A percentile compares a stretch with the other conserved stretches of the same genome.
Conservation (phyloP, 352 stramenopile genomes). For the Phytophthora ramorum region DNA sequence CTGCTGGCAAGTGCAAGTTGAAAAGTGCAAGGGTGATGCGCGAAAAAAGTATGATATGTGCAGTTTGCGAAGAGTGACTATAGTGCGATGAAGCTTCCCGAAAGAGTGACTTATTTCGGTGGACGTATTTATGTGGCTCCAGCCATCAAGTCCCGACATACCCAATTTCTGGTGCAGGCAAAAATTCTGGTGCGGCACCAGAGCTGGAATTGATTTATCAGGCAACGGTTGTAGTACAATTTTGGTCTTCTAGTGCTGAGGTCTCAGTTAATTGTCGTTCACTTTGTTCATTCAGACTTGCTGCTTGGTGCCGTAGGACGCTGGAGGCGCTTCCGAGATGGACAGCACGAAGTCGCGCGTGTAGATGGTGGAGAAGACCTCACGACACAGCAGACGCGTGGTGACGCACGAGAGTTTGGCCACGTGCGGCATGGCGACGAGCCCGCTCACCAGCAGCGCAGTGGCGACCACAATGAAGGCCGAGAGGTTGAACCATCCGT, state of each 20-base stretch:
- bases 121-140: conserved; percentile 4
- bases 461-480: conserved; percentile 33
- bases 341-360: conserved; percentile 27
- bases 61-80: background rate
- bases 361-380: conserved; percentile 46
- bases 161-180: conserved; percentile 7
- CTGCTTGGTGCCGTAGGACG: conserved; percentile 38
- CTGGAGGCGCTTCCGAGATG: background rate
- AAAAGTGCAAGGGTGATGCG: conserved; percentile 18
- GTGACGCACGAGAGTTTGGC: conserved; percentile 53
- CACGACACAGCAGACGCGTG: conserved; percentile 58
- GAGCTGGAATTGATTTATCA: background rate
- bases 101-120: background rate
- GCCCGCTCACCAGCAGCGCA: conserved; percentile 35
- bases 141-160: background rate
- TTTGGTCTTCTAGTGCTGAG: conserved; percentile 2
- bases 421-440: conserved; percentile 59
- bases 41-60: background rate
- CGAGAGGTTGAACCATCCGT: conserved; percentile 30
- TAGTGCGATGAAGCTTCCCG: too few relatives aligned
- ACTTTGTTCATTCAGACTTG: conserved; percentile 28
- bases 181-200: conserved; percentile 12
- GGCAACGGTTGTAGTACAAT: conserved; percentile 14
- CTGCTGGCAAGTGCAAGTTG: conserved; percentile 8
- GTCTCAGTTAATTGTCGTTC: conserved; percentile 2